Conservation (phyloP, 2,329 filamentous ascomycete species). For the Penicillium oxalicum region DNA sequence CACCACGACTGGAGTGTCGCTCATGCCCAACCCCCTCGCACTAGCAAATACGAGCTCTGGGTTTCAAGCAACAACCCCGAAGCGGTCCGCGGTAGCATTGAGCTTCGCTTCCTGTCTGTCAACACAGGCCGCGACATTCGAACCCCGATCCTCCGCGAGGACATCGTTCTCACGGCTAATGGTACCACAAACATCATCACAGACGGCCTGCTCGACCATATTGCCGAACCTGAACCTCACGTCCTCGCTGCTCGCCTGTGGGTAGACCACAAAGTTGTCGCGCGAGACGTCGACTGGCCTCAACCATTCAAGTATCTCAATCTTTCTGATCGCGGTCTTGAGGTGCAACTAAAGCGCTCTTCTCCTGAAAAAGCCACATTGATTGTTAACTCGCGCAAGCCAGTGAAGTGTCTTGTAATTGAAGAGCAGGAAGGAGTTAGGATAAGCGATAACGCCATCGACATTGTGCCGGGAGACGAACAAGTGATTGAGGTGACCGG, state of each 20-base stretch:
- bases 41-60: constrained; percentile 52
- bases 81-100: constrained; percentile 29
- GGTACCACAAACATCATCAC: constrained; percentile 49
- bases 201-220: constrained; percentile 48
- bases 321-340: constrained; percentile 47
- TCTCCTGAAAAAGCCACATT: constrained; percentile 28
- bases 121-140: constrained; percentile 51
- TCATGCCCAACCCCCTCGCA: constrained; percentile 51
- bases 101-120: constrained; percentile 49
- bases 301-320: constrained; percentile 56
- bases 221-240: constrained; percentile 47
- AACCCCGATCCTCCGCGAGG: constrained; percentile 42
- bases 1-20: constrained; percentile 57
- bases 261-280: constrained; percentile 47
- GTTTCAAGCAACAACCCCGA: constrained; percentile 47
- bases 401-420: constrained; percentile 56
- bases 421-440: constrained; percentile 52
- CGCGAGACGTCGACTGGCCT: constrained; percentile 55
- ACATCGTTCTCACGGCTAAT: constrained; percentile 47
- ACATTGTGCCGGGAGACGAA: constrained; percentile 54
- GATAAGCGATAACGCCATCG: constrained; percentile 52
- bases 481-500: constrained; percentile 36
- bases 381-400: constrained; percentile 45
- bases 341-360: constrained; percentile 37
- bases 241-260: constrained; percentile 50